A percentile compares a stretch with the other conserved stretches of the same genome.
Conservation (phyloP, 1,284 basidiomycete species). For the Puccinia novopanici region DNA sequence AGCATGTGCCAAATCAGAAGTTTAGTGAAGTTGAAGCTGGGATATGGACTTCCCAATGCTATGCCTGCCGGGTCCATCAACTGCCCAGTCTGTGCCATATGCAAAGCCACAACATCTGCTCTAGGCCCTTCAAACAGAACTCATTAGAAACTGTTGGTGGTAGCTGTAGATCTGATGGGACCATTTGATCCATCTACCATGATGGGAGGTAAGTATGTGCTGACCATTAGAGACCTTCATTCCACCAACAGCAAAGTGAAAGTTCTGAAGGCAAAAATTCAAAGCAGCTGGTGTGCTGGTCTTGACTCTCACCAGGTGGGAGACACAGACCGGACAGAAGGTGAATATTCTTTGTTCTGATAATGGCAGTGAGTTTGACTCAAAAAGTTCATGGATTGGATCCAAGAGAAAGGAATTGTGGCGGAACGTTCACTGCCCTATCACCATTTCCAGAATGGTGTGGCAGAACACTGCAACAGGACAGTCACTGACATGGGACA, state of each 20-base stretch:
- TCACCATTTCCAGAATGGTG: no score
- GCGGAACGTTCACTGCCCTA: neutral
- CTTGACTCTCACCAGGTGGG: neutral
- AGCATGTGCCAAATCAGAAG: neutral
- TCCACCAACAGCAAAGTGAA: neutral
- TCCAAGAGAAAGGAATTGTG: neutral
- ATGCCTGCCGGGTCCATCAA: neutral
- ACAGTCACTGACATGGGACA: slow-evolving; percentile 17
- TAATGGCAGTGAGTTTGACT: neutral
- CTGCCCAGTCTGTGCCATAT: neutral
- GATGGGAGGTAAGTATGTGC: neutral
- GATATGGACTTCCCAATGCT: neutral
- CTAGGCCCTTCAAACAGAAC: no score
- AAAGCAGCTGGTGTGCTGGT: neutral
- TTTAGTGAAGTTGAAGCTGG: neutral
- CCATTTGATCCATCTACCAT: no score
- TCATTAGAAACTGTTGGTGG: no score
- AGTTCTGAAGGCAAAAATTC: neutral
- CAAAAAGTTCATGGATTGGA: neutral
- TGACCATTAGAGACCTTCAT: neutral
- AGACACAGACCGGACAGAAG: neutral
- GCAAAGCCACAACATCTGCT: no score
- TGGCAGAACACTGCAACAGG: neutral
- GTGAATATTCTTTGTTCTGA: neutral
- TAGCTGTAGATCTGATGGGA: no score